Base-by-base conservation (phyloP, 2,329 filamentous ascomycete species). In the Fusarium siculi region DNA sequence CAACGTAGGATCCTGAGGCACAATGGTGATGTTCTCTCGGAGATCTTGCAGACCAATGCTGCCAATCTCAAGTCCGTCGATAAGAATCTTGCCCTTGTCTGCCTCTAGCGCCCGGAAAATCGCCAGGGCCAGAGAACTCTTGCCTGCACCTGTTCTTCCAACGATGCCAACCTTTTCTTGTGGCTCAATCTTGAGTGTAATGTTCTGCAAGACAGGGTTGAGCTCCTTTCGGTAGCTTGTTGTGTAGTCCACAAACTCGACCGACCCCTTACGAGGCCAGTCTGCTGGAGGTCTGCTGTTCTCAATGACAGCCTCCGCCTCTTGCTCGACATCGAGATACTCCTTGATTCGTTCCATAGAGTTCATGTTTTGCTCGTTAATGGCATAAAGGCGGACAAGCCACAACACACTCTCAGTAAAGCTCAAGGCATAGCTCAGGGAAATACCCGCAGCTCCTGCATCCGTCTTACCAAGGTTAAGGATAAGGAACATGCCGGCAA, bases 281-380 rank as follows among this genome's bases (percentile, higher is more conserved):
- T 93, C 91, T 9, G 87, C 82, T 1, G 92, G 87, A 11, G 96
- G 96, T 34, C 94, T 89, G 73, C 90, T 93, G 66, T 96, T 91
- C 61, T 94, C 91, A 44, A 97, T 89, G 44, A 97, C 86, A 2
- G 93, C 87, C 1, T 89, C 86, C 2, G 96, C 95, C 83, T 99
- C 96, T 81, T 98, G 96, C 77, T 98, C 96, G 2, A 99, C 93
- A 49, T 98, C 94, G 40, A 98, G 89, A 79, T 98, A 99, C 81
- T 99, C 96, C 85, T 97, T 97, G 79, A 99, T 92, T 79, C 96
- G 93, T 84, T 99, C 96, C 54, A 98, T 95, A 6, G 96, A 96
- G 83, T 99, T 99, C 96, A 99, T 98, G 83, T 98, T 98, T 83
- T 99, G 96, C 84, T 99, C 96, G 78, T 98, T 98, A 79, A 93